These are phyloP conservation scores for Cucurbita argyrosperma DNA, from an alignment of 306 rosid genomes.

Conservation along the genomic window DNA sequence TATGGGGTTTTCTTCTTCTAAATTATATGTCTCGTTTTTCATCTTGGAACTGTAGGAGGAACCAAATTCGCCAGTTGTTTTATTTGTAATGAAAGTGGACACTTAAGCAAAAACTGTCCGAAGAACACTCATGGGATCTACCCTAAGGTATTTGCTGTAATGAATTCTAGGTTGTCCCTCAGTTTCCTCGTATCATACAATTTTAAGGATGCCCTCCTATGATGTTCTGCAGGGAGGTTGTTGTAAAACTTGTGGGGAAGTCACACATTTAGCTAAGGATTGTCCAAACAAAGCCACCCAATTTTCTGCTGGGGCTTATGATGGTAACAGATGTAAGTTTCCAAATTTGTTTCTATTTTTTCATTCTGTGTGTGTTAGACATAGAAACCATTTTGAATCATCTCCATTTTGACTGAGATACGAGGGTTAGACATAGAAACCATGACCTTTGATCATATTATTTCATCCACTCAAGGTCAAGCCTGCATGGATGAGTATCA, in stretches of 20 bases:
- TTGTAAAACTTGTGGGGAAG: conserved; percentile 85
- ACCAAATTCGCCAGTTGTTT: conserved; percentile 78
- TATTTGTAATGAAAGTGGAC: conserved; percentile 71
- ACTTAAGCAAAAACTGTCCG: conserved; percentile 85
- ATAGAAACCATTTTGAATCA: background rate
- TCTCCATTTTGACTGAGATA: background rate
- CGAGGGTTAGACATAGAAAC: background rate
- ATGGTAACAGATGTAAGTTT: conserved; percentile 2
- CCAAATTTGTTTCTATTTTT: background rate
- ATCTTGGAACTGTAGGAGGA: conserved; percentile 53
- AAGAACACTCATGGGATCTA: conserved; percentile 78
- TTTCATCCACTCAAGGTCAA: background rate
- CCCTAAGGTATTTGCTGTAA: conserved; percentile 45
- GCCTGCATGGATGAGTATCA: background rate
- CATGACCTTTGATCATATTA: background rate
- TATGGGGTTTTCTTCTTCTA: background rate
- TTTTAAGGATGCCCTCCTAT: background rate
- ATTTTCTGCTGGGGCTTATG: conserved; percentile 15
- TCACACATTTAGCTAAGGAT: conserved; percentile 88
- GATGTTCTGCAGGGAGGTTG: conserved; percentile 56
- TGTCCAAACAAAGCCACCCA: conserved; percentile 56
- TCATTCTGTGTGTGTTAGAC: background rate
- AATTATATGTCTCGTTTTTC: conserved; percentile 7
- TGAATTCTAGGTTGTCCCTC: background rate
- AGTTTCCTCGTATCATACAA: conserved; percentile 1